Base-by-base conservation (phyloP, 2,329 filamentous ascomycete species). In the Beauveria asiatica region DNA sequence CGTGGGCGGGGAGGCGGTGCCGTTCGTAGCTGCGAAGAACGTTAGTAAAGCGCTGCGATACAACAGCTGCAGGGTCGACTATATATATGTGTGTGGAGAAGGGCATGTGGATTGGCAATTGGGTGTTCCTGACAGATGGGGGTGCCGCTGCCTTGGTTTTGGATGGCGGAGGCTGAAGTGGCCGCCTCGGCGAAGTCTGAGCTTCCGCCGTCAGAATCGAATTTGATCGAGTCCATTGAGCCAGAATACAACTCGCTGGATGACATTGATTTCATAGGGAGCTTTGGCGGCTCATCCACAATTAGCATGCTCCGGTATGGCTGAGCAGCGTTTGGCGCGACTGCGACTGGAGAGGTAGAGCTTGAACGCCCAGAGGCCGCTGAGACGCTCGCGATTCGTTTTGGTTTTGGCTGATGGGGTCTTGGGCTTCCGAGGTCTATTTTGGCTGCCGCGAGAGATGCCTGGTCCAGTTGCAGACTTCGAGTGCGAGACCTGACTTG, bases 281-380 rank as follows among this genome's bases (percentile, higher is more conserved):
- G 71, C 61, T 65, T 78, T 13, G 80, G 79, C 2, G 77, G 74
- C 30, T 75, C 74, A 49, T 80, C 80, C 19, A 83, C 72, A 50
- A 80, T 76, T 21, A 83, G 72, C 81, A 84, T 80, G 69, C 80
- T 84, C 62, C 78, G 75, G 64, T 77, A 81, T 48, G 73, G 73
- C 7, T 64, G 37, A 41, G 68, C 60, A 5, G 65, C 66, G 53
- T 57, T 56, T 21, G 65, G 60, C 2, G 63, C 48, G 41, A 57
- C 58, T 9, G 64, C 54, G 3, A 64, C 42, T n/a, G 59, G 37
- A 21, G 62, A 60, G 19, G 57, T 55, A 13, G 56, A 46, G 7
- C 49, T 37, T 16, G 41, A 9, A 25, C 63, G 65, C 10, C 64
- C 64, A 42, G 66, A 62, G 8, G 53, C 65, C 16, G 59, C 50